A percentile compares a stretch with the other conserved stretches of the same genome.
phyloP scores from a whole-genome alignment of 768 basidiomycete species.

The Trametes cinnabarina region DNA sequence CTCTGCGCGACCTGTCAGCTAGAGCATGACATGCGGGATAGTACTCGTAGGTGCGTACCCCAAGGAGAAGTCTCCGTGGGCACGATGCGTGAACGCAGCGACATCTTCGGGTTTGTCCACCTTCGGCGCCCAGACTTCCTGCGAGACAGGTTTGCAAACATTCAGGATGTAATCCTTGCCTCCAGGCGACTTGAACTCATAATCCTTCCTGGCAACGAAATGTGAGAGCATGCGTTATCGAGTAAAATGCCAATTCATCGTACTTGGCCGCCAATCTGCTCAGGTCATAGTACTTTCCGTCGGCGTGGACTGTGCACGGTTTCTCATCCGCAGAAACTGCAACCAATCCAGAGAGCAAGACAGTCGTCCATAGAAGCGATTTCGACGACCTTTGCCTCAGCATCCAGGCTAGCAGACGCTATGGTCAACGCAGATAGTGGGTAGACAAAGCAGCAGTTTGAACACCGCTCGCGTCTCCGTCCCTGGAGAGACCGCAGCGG shows the following conservation, averaged over 20 bases:
- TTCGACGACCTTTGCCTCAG: not conserved
- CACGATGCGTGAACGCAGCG: slow-evolving; percentile 59
- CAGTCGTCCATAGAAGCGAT: slow-evolving; percentile 5
- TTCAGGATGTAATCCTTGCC: slow-evolving; percentile 56
- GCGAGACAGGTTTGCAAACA: slow-evolving; percentile 55
- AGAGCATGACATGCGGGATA: not conserved
- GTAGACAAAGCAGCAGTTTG: slow-evolving; percentile 1
- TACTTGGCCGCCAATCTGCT: slow-evolving; percentile 60
- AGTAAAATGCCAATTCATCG: slow-evolving; percentile 7
- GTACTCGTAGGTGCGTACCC: slow-evolving; percentile 45
- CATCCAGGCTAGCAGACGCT: not conserved
- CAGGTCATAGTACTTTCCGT: slow-evolving; percentile 65
- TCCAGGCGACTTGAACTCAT: slow-evolving; percentile 48
- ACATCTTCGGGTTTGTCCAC: slow-evolving; percentile 52
- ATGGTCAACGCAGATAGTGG: not conserved
- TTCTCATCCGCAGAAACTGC: slow-evolving; percentile 39
- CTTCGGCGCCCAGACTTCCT: slow-evolving; percentile 58
- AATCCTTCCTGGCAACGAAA: slow-evolving; percentile 54
- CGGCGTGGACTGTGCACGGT: slow-evolving; percentile 58
- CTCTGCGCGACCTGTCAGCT: slow-evolving; percentile 33
- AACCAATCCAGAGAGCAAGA: slow-evolving; percentile 8
- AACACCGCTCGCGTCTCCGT: not conserved
- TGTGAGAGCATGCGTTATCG: slow-evolving; percentile 3
- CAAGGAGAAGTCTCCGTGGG: slow-evolving; percentile 67
- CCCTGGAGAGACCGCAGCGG: slow-evolving; percentile 2